These are phyloP conservation scores for Leishmania turanica DNA, from an alignment of 208 protist genomes.

Conservation along the genomic window DNA sequence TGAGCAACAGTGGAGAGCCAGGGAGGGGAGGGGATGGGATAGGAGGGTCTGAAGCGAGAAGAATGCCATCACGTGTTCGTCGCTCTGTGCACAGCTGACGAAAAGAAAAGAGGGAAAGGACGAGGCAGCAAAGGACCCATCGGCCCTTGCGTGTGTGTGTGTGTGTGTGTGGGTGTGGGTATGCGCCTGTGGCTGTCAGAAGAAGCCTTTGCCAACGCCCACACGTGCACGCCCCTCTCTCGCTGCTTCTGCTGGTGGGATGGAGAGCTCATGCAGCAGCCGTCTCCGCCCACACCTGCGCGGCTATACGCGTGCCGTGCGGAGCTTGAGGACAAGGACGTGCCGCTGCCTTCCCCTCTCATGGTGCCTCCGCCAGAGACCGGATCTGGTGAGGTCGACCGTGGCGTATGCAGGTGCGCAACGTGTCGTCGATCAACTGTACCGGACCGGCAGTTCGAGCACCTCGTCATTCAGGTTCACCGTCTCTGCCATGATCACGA, in stretches of 20 bases:
- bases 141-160: neutral
- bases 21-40: neutral
- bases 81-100: neutral
- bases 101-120: neutral
- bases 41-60: neutral
- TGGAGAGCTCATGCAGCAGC: neutral
- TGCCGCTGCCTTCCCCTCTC: neutral
- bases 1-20: neutral
- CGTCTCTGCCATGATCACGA: slow-evolving; percentile 54
- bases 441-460: slow-evolving; percentile 52
- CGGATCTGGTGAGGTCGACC: neutral
- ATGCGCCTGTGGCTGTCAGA: neutral
- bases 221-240: neutral
- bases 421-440: slow-evolving; percentile 28
- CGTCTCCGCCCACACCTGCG: neutral
- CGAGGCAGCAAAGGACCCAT: neutral
- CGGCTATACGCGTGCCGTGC: neutral
- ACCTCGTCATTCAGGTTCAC: slow-evolving; percentile 58
- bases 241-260: neutral
- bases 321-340: neutral
- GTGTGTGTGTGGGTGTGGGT: neutral
- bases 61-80: neutral
- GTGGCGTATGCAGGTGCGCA: neutral
- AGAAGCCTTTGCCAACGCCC: neutral
- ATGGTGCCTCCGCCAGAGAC: neutral